phyloP scores from a whole-genome alignment of 768 basidiomycete genomes.

The Lentinula raphanica region DNA sequence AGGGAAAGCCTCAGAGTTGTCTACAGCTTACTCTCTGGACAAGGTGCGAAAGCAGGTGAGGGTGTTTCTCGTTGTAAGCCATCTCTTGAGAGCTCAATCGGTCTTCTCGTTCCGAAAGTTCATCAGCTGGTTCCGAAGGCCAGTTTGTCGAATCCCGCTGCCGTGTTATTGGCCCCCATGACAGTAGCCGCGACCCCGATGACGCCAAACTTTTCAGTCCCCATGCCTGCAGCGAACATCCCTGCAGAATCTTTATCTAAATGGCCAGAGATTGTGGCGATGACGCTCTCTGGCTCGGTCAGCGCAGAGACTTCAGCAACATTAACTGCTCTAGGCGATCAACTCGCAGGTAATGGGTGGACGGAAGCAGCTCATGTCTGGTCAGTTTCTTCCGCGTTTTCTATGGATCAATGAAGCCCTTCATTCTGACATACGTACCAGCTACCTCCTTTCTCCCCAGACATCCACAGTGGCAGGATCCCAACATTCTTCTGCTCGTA shows the following conservation, averaged over 20 bases:
- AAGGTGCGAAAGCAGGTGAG: conserved; percentile 69
- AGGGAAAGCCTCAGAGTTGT: conserved; percentile 73
- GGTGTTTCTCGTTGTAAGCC: conserved; percentile 16
- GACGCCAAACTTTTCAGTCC: conserved; percentile 56
- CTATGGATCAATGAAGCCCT: background rate
- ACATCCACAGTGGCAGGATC: conserved; percentile 69
- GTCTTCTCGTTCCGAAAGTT: conserved; percentile 35
- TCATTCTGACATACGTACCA: conserved; percentile 25
- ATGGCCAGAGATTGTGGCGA: conserved; percentile 85
- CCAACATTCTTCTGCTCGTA: conserved; percentile 60
- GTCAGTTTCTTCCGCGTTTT: conserved; percentile 39
- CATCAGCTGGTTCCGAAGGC: conserved; percentile 67
- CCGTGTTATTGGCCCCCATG: conserved; percentile 30
- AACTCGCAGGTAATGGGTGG: conserved; percentile 65
- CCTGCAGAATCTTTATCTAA: conserved; percentile 59
- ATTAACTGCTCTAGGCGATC: conserved; percentile 81
- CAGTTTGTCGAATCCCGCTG: conserved; percentile 37
- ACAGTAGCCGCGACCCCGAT: conserved; percentile 45
- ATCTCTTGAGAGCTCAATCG: conserved; percentile 7
- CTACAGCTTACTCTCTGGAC: conserved; percentile 81
- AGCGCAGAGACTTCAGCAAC: conserved; percentile 66
- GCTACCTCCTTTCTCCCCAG: conserved; percentile 83
- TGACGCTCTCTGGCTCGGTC: conserved; percentile 72
- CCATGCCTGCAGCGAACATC: conserved; percentile 39
- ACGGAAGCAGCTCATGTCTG: conserved; percentile 88